Evolutionary conservation across 352 stramenopile species (phyloP).

Genomic region (Pythium phragmitis): DNA sequence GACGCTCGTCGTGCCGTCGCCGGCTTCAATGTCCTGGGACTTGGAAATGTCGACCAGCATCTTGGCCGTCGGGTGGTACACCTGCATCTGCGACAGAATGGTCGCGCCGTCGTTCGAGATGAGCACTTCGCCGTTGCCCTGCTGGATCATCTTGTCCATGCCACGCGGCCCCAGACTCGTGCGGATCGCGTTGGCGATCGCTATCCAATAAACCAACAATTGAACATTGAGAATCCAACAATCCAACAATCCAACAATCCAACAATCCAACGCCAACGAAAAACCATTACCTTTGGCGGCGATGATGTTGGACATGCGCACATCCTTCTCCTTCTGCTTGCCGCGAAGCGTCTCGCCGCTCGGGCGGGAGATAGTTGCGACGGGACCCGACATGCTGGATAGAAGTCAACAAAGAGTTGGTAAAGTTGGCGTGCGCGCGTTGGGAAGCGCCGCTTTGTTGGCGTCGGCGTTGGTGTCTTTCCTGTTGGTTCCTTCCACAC

Average conservation of each 20-base stretch:
- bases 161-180: conserved; percentile 97
- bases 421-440: conserved; percentile 4
- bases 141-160: conserved; percentile 99
- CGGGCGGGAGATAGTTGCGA: conserved; percentile 59
- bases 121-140: conserved; percentile 97
- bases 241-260: background rate
- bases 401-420: background rate
- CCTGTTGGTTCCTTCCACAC: conserved; percentile 24
- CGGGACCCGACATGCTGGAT: conserved; percentile 30
- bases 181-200: conserved; percentile 97
- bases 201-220: conserved; percentile 31
- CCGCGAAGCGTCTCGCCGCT: conserved; percentile 77
- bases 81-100: conserved; percentile 99
- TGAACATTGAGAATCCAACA: background rate
- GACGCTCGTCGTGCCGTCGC: conserved; percentile 97
- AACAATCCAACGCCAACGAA: conserved; percentile 1
- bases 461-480: conserved; percentile 2
- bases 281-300: conserved; percentile 91
- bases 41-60: conserved; percentile 99
- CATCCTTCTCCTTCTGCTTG: conserved; percentile 97
- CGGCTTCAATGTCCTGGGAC: conserved; percentile 99
- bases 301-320: conserved; percentile 98
- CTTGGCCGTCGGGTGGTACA: conserved; percentile 99
- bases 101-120: conserved; percentile 99
- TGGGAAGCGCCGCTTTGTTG: conserved; percentile 1